phyloP scores from a whole-genome alignment of 2,329 filamentous ascomycete species.

The Aspergillus puulaauensis region DNA sequence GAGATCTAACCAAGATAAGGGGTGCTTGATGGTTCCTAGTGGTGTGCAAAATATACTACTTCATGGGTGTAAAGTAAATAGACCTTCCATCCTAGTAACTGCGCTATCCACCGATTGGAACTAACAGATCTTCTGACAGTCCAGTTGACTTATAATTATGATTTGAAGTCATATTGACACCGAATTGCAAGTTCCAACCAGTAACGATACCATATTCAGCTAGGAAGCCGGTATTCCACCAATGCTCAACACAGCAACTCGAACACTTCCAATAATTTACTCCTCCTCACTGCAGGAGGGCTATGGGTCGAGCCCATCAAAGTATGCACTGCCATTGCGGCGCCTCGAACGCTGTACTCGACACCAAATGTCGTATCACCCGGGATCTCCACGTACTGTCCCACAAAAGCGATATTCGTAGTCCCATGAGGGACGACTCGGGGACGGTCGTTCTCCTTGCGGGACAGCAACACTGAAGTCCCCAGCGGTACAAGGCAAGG shows the following conservation, averaged over 20 bases:
- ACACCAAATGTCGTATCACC: conserved; percentile 40
- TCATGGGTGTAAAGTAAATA: no score
- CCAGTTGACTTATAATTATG: no score
- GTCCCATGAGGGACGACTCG: conserved; percentile 33
- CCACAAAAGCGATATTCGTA: conserved; percentile 39
- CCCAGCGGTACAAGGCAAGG: conserved; percentile 42
- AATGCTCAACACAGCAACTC: background rate
- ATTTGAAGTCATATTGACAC: no score
- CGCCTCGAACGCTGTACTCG: conserved; percentile 38
- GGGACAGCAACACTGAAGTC: conserved; percentile 37
- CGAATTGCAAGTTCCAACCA: no score
- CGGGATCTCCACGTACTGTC: conserved; percentile 43
- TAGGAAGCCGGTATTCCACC: background rate
- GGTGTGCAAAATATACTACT: no score
- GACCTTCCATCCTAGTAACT: no score
- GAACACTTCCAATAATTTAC: background rate
- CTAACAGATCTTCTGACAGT: no score
- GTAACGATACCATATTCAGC: background rate
- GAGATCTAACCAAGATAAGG: no score
- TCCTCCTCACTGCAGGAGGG: background rate
- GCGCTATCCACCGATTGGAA: no score
- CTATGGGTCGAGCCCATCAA: conserved; percentile 9
- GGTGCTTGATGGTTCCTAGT: no score
- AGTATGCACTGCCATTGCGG: conserved; percentile 35
- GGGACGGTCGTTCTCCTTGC: conserved; percentile 35